A percentile compares a stretch with the other conserved stretches of the same genome.
Conservation (phyloP, 805 yeast genomes). For the Wickerhamiella slavikovae region DNA sequence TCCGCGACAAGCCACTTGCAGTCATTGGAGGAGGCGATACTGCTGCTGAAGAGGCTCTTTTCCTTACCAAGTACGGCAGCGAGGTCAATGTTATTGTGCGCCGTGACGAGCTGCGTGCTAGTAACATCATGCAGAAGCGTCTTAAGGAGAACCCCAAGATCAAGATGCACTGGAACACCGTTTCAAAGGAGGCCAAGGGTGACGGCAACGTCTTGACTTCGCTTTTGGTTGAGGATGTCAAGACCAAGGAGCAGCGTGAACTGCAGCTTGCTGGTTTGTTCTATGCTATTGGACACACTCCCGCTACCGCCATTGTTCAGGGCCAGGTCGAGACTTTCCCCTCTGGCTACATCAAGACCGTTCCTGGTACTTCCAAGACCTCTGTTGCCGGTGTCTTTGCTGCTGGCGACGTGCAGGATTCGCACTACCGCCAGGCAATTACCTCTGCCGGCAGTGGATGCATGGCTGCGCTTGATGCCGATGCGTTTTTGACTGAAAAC, state of each 20-base stretch:
- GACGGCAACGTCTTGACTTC: constrained; percentile 63
- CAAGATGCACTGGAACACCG: neutral
- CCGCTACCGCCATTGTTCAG: constrained; percentile 71
- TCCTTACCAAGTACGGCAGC: constrained; percentile 92
- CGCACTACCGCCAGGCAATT: constrained; percentile 92
- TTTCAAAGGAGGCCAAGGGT: constrained; percentile 49
- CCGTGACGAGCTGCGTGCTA: constrained; percentile 86
- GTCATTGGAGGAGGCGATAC: constrained; percentile 99
- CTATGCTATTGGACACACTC: constrained; percentile 95
- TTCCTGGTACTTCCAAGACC: constrained; percentile 76
- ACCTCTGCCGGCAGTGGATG: constrained; percentile 99
- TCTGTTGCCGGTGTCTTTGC: constrained; percentile 85
- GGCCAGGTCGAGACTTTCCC: constrained; percentile 70
- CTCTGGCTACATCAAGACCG: constrained; percentile 71
- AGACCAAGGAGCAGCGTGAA: constrained; percentile 47
- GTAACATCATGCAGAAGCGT: constrained; percentile 92
- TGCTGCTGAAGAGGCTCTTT: constrained; percentile 97
- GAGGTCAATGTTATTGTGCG: constrained; percentile 87
- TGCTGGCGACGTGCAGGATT: constrained; percentile 98
- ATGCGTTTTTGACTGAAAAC: constrained; percentile 51
- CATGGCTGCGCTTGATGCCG: constrained; percentile 97
- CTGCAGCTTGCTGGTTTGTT: constrained; percentile 76
- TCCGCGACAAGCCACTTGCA: constrained; percentile 93
- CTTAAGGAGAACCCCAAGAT: constrained; percentile 56
- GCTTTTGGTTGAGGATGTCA: constrained; percentile 46